Percentiles rank a stretch among this genome's conserved stretches.
Conservation (phyloP, 805 yeast genomes). For the Starmerella geochares region DNA sequence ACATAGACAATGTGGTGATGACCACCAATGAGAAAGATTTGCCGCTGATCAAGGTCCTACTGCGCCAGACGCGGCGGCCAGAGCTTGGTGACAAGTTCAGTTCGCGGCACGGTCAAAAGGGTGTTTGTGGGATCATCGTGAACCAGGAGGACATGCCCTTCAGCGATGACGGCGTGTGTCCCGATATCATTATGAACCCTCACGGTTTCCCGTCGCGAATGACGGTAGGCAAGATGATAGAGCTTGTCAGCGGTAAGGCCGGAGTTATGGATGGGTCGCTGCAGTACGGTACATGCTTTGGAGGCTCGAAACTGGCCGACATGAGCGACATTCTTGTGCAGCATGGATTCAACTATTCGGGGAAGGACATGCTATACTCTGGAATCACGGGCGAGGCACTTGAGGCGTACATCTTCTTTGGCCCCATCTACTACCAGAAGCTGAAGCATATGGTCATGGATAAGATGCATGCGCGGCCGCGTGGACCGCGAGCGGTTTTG, state of each 20-base stretch:
- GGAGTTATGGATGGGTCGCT: constrained; percentile 87
- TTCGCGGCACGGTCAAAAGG: constrained; percentile 96
- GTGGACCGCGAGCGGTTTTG: constrained; percentile 96
- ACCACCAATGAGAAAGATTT: constrained; percentile 92
- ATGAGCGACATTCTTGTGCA: constrained; percentile 86
- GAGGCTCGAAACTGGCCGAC: constrained; percentile 92
- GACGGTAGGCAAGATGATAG: constrained; percentile 99
- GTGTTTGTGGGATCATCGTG: constrained; percentile 97
- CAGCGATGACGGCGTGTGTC: constrained; percentile 80
- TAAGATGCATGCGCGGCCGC: constrained; percentile 98
- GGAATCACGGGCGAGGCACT: constrained; percentile 96
- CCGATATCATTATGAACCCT: constrained; percentile 97
- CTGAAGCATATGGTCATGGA: constrained; percentile 98
- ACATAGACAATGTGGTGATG: constrained; percentile 96
- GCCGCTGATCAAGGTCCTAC: constrained; percentile 79
- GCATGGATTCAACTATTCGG: constrained; percentile 86
- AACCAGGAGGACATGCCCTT: constrained; percentile 96
- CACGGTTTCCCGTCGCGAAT: constrained; percentile 99
- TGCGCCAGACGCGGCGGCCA: constrained; percentile 94
- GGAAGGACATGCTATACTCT: constrained; percentile 93
- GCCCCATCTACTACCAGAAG: constrained; percentile 96
- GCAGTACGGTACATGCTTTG: constrained; percentile 96
- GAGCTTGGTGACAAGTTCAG: constrained; percentile 96
- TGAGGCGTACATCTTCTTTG: constrained; percentile 96
- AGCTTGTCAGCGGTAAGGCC: constrained; percentile 90